Conservation (phyloP, 106 monocot genomes). For the Phalaenopsis equestris region DNA sequence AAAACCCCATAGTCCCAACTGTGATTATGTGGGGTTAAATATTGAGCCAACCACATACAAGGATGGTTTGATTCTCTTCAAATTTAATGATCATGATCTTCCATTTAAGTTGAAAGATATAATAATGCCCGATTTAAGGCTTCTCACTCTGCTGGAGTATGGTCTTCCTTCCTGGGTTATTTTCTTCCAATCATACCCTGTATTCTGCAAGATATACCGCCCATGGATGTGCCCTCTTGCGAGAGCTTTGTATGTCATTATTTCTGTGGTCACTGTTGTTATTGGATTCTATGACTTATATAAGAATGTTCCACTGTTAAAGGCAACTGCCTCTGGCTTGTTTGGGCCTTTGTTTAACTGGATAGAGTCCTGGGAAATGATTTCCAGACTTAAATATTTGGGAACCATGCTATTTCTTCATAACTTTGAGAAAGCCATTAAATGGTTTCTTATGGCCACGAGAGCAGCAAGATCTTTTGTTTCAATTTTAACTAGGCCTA, state of each 20-base stretch:
- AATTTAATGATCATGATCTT: slow-evolving; percentile 78
- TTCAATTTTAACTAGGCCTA: slow-evolving; percentile 53
- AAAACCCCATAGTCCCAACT: slow-evolving; percentile 24
- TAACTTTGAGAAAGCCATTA: slow-evolving; percentile 79
- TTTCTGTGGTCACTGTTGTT: slow-evolving; percentile 75
- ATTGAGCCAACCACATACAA: slow-evolving; percentile 51
- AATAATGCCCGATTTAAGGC: slow-evolving; percentile 69
- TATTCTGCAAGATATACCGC: slow-evolving; percentile 75
- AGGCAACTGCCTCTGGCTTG: slow-evolving; percentile 70
- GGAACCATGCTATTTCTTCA: slow-evolving; percentile 99
- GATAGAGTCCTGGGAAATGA: slow-evolving; percentile 98
- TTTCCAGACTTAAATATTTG: slow-evolving; percentile 80
- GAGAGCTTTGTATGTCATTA: slow-evolving; percentile 64
- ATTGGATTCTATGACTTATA: slow-evolving; percentile 98
- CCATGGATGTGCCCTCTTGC: slow-evolving; percentile 98
- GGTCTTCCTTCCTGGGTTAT: slow-evolving; percentile 98
- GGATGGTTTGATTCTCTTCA: slow-evolving; percentile 73
- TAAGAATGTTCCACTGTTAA: slow-evolving; percentile 88
- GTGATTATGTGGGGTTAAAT: slow-evolving; percentile 19
- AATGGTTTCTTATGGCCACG: slow-evolving; percentile 59
- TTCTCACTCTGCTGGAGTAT: slow-evolving; percentile 79
- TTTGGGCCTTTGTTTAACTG: slow-evolving; percentile 91
- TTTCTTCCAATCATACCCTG: slow-evolving; percentile 93
- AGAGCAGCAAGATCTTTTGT: slow-evolving; percentile 46
- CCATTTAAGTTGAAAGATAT: slow-evolving; percentile 73